Evolutionary conservation across 345 rosid species (phyloP), one percentile per base, ranked within the genome.

Genomic region (Populus deltoides): DNA sequence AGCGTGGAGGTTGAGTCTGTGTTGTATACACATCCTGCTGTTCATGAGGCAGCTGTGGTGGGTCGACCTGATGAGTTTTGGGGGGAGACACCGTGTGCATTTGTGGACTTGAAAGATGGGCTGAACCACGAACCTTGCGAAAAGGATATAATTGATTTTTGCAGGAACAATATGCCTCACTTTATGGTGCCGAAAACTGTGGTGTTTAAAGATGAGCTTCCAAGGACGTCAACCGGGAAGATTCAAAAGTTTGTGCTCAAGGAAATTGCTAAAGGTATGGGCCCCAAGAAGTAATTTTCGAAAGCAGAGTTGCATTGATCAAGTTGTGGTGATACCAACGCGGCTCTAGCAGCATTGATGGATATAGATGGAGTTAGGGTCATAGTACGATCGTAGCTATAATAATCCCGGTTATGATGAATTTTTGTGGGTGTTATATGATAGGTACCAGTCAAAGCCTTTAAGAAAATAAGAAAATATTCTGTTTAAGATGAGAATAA

Each of bases 191-290:
- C 98, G 8, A 86, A 86, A 74, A 91, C 91, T 0, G 82, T 93
- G 29, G 84, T 90, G 65, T 91, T 90, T 12, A 61, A 27, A 55
- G 86, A 83, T 18, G 93, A 94, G 57, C 74, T 94, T 74, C 95
- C 97, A 0, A 92, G 81, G 80, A 93, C 93, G 25, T 89, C 97
- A 7, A 93, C 98, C 0, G 97, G 97, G 69, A 91, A 94, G 84
- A 83, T 89, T 41, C 90, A 90, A 62, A 90, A 94, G 87, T 90
- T 77, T 77, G 25, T 88, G 7, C 84, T 93, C 11, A 89, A 94
- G 71, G 90, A 91, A 74, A 88, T 74, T 79, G 93, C 94, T 1
- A 73, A 66, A 35, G 68, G 17, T 1, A 31, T 79, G 73, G 77
- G 73, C 10, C 29, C 76, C 24, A 22, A 38, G 0, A 35, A 17